Conservation (phyloP, 495 filamentous ascomycete genomes). For the Xylaria curta region DNA sequence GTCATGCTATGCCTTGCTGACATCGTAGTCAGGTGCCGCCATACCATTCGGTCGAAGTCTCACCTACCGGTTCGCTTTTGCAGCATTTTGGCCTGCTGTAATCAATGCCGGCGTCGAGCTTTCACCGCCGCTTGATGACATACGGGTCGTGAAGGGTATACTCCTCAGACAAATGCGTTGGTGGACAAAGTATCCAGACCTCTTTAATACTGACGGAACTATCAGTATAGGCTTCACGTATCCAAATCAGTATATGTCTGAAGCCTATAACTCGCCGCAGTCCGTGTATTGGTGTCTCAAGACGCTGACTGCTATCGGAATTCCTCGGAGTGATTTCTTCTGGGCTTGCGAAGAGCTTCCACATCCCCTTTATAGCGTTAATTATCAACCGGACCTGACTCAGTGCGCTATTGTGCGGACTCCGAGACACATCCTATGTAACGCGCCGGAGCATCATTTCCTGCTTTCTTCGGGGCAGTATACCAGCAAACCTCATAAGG, state of each 20-base stretch:
- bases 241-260: neutral
- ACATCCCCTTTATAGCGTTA: neutral
- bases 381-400: neutral
- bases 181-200: neutral
- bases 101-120: neutral
- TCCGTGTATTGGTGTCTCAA: constrained; percentile 5
- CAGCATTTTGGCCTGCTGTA: neutral
- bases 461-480: neutral
- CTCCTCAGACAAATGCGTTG: neutral
- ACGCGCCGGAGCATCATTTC: neutral
- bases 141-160: neutral
- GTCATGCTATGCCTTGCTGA: neutral
- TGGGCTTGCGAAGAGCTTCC: neutral
- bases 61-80: neutral
- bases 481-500: constrained; percentile 30
- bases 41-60: constrained; percentile 2
- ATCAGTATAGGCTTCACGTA: neutral
- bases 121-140: neutral
- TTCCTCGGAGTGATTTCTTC: neutral
- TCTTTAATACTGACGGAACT: neutral
- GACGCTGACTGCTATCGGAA: neutral
- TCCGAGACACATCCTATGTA: neutral
- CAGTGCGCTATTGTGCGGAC: neutral
- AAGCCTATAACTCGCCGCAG: neutral
- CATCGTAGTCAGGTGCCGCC: neutral